A percentile compares a stretch with the other conserved stretches of the same genome.
These are phyloP conservation scores for Euphorbia celastroides DNA, from an alignment of 441 rosid species.

Conservation along the genomic window DNA sequence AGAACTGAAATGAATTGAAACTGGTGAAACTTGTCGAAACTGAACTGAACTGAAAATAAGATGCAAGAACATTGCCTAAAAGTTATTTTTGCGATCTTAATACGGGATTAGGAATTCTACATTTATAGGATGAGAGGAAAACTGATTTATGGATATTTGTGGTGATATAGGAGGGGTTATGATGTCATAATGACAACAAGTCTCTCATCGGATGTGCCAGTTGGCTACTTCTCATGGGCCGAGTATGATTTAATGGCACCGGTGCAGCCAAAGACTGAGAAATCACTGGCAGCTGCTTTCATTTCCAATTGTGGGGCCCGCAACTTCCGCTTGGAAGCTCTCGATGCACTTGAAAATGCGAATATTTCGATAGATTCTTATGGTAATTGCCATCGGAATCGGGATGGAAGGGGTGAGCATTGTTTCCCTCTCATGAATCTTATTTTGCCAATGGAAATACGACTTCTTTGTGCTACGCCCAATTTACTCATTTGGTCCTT, in stretches of 20 bases:
- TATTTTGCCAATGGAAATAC: no score
- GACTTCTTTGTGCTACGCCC: no score
- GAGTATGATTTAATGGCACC: slow-evolving; percentile 93
- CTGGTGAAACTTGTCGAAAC: no score
- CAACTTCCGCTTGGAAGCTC: slow-evolving; percentile 79
- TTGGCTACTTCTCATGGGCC: slow-evolving; percentile 95
- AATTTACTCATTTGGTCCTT: no score
- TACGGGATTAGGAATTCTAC: no score
- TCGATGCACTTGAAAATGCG: slow-evolving; percentile 51
- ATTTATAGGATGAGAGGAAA: no score
- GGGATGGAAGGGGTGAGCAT: slow-evolving; percentile 53
- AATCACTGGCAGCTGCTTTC: slow-evolving; percentile 83
- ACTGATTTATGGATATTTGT: slow-evolving; percentile 10
- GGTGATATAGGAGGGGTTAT: slow-evolving; percentile 55
- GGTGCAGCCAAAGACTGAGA: slow-evolving; percentile 72
- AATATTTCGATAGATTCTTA: slow-evolving; percentile 69
- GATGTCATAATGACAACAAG: slow-evolving; percentile 85
- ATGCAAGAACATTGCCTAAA: no score
- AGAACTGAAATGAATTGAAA: no score
- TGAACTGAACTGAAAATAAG: no score
- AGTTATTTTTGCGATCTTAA: no score
- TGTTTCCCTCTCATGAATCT: neutral
- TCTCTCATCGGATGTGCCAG: slow-evolving; percentile 91
- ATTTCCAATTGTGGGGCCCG: slow-evolving; percentile 81
- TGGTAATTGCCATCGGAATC: slow-evolving; percentile 74